Percentiles rank a stretch among this genome's conserved stretches.
Conservation (phyloP, 495 filamentous ascomycete genomes). For the Aspergillus ostianus region DNA sequence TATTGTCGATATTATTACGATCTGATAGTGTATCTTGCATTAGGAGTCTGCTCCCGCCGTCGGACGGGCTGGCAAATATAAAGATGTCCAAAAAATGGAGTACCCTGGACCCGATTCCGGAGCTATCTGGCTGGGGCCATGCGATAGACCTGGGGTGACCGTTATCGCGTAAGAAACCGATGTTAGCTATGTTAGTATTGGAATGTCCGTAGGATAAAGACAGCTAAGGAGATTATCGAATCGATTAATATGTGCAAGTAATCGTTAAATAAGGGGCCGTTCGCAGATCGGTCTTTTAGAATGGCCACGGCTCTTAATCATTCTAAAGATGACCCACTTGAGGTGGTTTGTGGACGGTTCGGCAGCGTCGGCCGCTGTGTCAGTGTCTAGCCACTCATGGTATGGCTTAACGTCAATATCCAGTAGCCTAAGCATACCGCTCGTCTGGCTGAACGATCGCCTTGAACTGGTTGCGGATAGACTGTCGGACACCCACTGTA, state of each 20-base stretch:
- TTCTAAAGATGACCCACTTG: not conserved
- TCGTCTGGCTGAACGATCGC: not conserved
- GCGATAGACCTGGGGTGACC: not conserved
- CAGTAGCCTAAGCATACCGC: not conserved
- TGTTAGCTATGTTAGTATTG: not conserved
- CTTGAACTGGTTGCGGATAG: not conserved
- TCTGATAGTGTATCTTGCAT: not conserved
- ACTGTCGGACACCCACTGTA: not conserved
- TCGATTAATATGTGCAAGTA: not conserved
- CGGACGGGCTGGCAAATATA: not conserved
- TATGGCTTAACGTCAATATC: not conserved
- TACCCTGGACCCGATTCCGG: not conserved
- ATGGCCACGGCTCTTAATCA: not conserved
- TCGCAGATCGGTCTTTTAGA: not conserved
- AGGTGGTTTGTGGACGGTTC: not conserved
- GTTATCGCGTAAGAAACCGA: not conserved
- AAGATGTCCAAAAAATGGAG: not conserved
- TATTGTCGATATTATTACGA: not conserved
- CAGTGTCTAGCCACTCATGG: not conserved
- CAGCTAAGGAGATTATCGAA: not conserved
- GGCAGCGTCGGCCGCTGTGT: not conserved
- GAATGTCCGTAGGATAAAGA: not conserved
- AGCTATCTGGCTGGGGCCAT: not conserved
- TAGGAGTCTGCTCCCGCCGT: not conserved
- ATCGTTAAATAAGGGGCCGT: not conserved